Evolutionary conservation across 768 basidiomycete species (phyloP).

Genomic region (Mycena rosella): DNA sequence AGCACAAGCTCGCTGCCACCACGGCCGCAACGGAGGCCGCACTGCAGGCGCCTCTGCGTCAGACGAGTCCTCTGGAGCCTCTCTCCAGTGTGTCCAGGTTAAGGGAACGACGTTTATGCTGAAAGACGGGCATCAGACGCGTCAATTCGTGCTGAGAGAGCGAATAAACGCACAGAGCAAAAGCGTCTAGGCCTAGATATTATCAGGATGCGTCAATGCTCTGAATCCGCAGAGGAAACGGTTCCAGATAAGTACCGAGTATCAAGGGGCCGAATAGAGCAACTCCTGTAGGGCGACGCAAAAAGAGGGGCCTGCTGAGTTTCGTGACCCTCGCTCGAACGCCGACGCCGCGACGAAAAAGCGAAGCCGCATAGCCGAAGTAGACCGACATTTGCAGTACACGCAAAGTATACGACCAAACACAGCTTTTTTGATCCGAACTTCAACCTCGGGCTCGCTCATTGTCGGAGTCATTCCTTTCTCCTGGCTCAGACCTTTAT

Average conservation of each 20-base stretch:
- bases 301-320: slow-evolving; percentile 9
- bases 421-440: too few species aligned
- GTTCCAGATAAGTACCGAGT: slow-evolving; percentile 17
- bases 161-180: slow-evolving; percentile 8
- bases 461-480: too few species aligned
- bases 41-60: slow-evolving; percentile 7
- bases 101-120: slow-evolving; percentile 25
- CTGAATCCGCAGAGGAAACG: not conserved
- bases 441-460: too few species aligned
- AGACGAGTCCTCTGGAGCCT: not conserved
- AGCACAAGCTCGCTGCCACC: slow-evolving; percentile 18
- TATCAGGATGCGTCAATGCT: slow-evolving; percentile 6
- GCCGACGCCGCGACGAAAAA: slow-evolving; percentile 11
- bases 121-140: not conserved
- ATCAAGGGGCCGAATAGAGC: slow-evolving; percentile 12
- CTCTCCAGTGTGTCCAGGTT: slow-evolving; percentile 29
- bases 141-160: not conserved
- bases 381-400: not conserved
- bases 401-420: too few species aligned
- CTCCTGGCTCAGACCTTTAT: too few species aligned
- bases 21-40: slow-evolving; percentile 25
- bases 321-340: slow-evolving; percentile 15
- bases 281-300: slow-evolving; percentile 18
- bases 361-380: slow-evolving; percentile 19
- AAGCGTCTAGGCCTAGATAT: slow-evolving; percentile 18